Base-by-base conservation (phyloP, 164 flowering plant genomes). In the Umbilicus rupestris region DNA sequence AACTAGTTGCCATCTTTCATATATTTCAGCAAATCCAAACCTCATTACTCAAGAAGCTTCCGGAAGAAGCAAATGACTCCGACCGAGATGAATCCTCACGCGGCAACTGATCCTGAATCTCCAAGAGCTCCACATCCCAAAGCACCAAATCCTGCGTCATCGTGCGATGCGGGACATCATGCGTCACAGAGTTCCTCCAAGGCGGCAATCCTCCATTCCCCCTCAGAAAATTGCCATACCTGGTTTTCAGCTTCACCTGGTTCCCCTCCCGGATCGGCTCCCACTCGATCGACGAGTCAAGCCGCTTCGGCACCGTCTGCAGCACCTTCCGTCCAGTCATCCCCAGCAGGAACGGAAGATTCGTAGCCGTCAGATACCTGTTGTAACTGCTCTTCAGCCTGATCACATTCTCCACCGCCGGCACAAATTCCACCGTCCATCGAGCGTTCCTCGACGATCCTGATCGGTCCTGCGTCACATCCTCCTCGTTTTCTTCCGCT, bases 171-270 rank as follows among this genome's bases (percentile, higher is more conserved):
- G 65, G 65, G 7, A 63, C 15, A 31, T 63, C 65, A 39, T 63
- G 65, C 5, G 65, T 63, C 12, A 63, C 45, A 5, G 45, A 37
- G n/a, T 63, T 63, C 65, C 65, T 63, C 65, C 65, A 63, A 0
- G 65, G 65, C 46, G 65, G 65, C 65, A 63, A 22, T n/a, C 65
- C 65, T 2, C 65, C 65, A 37, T 63, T 63, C 26, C 45, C 65
- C 45, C 65, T 63, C n/a, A 63, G 42, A 63, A 63, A 63, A 37
- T 63, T 37, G 12, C 65, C 65, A n/a, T 63, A 63, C 45, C 65
- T 63, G 7, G 65, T 63, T 31, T 63, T 63, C 65, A 63, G 20
- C 65, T 63, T 63, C 65, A 63, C 65, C 4, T 37, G 65, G 26
- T 31, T 63, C 42, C 65, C 65, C 26, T 63, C 65, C 15, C 65